Conservation (phyloP, 2,329 filamentous ascomycete genomes). For the Aureobasidium lini region DNA sequence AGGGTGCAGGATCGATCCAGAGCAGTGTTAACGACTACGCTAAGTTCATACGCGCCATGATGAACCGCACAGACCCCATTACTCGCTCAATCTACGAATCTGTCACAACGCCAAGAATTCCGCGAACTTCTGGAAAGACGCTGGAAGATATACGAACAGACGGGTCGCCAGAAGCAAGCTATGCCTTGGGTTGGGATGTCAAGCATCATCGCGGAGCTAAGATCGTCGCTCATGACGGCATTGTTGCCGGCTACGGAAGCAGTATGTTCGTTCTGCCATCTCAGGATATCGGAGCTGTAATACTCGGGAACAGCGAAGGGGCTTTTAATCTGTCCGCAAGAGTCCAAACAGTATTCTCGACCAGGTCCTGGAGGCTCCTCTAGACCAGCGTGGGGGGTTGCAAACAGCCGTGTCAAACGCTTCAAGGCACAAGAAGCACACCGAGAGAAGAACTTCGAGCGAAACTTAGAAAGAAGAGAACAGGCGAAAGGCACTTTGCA, state of each 20-base stretch:
- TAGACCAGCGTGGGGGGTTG: neutral
- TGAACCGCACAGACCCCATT: constrained; percentile 21
- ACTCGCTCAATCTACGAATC: constrained; percentile 22
- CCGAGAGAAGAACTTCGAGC: neutral
- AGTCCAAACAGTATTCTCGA: neutral
- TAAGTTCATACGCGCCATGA: constrained; percentile 25
- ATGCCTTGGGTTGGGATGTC: constrained; percentile 22
- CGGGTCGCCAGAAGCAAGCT: constrained; percentile 18
- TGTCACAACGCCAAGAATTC: constrained; percentile 18
- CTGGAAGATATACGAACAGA: neutral
- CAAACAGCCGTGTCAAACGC: neutral
- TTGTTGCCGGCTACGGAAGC: constrained; percentile 23
- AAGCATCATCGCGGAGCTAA: constrained; percentile 25
- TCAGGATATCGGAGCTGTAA: constrained; percentile 24
- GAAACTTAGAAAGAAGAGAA: neutral
- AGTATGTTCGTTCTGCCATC: constrained; percentile 25
- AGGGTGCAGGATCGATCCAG: constrained; percentile 40
- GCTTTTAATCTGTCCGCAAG: neutral
- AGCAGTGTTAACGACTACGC: constrained; percentile 27
- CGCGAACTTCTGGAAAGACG: neutral
- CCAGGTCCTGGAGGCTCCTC: neutral
- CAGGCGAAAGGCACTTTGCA: neutral
- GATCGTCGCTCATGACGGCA: constrained; percentile 26
- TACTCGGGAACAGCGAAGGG: constrained; percentile 24
- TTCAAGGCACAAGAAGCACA: neutral